phyloP scores from a whole-genome alignment of 2,329 filamentous ascomycete species.

The Bipolaris gigantea region DNA sequence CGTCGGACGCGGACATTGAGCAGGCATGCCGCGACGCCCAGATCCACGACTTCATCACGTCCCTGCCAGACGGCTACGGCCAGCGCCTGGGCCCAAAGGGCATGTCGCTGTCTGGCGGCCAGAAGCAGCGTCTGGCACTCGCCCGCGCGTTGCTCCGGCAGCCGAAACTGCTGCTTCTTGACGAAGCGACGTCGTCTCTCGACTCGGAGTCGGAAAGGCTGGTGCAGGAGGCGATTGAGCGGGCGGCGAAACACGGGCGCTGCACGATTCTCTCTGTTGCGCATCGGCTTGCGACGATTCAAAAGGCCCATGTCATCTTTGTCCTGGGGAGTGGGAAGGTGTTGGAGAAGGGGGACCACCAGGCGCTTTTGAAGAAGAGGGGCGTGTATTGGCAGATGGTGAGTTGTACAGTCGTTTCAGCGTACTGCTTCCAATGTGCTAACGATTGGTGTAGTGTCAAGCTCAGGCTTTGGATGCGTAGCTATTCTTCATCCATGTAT shows the following conservation, averaged over 20 bases:
- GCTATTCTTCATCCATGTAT: neutral
- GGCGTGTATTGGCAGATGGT: conserved; percentile 44
- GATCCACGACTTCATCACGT: conserved; percentile 45
- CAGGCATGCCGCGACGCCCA: conserved; percentile 41
- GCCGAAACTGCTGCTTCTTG: conserved; percentile 38
- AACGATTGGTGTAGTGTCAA: conserved; percentile 33
- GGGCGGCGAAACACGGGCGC: conserved; percentile 27
- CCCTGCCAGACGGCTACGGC: conserved; percentile 40
- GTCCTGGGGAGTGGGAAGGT: conserved; percentile 41
- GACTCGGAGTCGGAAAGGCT: conserved; percentile 41
- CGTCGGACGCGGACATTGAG: conserved; percentile 35
- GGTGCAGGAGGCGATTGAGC: conserved; percentile 42
- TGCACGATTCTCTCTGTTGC: conserved; percentile 43
- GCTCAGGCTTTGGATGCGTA: conserved; percentile 44
- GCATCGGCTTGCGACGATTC: conserved; percentile 43
- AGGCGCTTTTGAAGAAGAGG: conserved; percentile 30
- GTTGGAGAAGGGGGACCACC: conserved; percentile 40
- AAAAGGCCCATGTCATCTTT: conserved; percentile 45
- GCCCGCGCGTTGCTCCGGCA: conserved; percentile 40
- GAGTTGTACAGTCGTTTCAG: conserved; percentile 1
- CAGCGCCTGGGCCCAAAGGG: conserved; percentile 44
- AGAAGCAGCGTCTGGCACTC: conserved; percentile 42
- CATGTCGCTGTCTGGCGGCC: conserved; percentile 39
- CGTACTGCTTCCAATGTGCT: neutral
- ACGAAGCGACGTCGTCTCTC: conserved; percentile 41